Evolutionary conservation across 805 yeast genomes (phyloP).

Genomic region (Torulaspora maleeae): DNA sequence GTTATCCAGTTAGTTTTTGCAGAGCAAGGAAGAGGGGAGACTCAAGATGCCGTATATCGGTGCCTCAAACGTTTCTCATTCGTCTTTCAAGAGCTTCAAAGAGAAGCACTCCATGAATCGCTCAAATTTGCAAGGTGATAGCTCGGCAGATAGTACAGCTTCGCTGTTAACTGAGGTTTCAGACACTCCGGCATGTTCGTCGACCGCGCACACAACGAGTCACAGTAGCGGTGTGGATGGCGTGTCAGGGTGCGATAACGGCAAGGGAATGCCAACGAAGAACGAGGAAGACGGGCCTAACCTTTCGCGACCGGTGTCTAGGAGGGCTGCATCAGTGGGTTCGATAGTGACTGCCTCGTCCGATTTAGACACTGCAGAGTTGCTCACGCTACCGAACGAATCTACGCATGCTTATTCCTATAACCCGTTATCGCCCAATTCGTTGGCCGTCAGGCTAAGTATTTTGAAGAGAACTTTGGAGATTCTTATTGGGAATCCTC

Average conservation of each 20-base stretch:
- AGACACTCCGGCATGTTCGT: conserved; percentile 8
- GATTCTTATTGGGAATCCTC: conserved; percentile 61
- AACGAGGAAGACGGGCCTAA: neutral
- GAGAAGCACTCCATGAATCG: conserved; percentile 26
- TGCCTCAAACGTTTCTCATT: conserved; percentile 28
- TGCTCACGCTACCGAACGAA: conserved; percentile 65
- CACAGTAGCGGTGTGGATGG: conserved; percentile 7
- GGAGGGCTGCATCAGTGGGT: conserved; percentile 11
- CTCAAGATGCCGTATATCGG: conserved; percentile 33
- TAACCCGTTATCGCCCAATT: conserved; percentile 75
- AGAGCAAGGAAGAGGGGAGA: conserved; percentile 2
- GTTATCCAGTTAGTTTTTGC: neutral
- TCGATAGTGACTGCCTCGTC: conserved; percentile 12
- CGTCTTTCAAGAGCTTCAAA: conserved; percentile 25
- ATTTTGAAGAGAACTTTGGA: conserved; percentile 74
- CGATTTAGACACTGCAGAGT: conserved; percentile 39
- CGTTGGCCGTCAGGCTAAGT: conserved; percentile 67
- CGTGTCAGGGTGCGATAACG: neutral
- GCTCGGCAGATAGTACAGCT: conserved; percentile 4
- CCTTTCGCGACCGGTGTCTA: neutral
- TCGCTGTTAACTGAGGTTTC: conserved; percentile 5
- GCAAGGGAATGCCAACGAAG: neutral
- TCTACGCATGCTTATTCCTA: conserved; percentile 83
- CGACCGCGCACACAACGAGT: conserved; percentile 9
- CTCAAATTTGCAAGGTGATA: conserved; percentile 3